A percentile compares a stretch with the other conserved stretches of the same genome.
phyloP scores from a whole-genome alignment of 345 rosid species.

The Pelargonium nanum region DNA sequence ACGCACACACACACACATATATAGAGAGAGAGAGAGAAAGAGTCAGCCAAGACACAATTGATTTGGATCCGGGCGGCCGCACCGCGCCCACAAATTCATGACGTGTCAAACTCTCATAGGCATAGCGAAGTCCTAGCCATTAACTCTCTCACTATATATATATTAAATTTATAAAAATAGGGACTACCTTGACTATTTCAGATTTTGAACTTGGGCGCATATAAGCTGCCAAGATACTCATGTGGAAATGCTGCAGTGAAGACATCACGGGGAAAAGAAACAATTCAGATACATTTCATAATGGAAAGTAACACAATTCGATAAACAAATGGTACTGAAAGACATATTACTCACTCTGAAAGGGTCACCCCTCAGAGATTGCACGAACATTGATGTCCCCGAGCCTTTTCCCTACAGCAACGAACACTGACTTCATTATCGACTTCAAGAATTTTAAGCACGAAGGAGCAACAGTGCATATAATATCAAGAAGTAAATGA shows the following conservation, averaged over 20 bases:
- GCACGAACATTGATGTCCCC: conserved; percentile 73
- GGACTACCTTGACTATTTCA: conserved; percentile 76
- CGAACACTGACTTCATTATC: background rate
- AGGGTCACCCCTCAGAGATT: conserved; percentile 90
- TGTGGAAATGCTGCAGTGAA: conserved; percentile 61
- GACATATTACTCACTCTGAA: conserved; percentile 55
- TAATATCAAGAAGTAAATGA: no score
- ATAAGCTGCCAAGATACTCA: conserved; percentile 81
- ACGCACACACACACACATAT: no score
- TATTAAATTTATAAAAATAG: background rate
- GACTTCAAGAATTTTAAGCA: no score
- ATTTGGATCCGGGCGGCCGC: no score
- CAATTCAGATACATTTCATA: background rate
- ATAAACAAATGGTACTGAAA: background rate
- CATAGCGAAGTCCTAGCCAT: no score
- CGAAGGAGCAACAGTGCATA: no score
- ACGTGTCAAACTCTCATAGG: no score
- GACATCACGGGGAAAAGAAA: background rate
- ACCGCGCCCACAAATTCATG: no score
- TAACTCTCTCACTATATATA: no score
- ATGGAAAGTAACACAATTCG: background rate
- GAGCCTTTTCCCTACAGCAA: conserved; percentile 50
- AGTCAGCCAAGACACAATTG: background rate
- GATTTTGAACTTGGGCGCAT: conserved; percentile 67
- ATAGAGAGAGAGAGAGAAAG: no score